Percentiles rank a stretch among this genome's conserved stretches.
phyloP scores from a whole-genome alignment of 495 filamentous ascomycete species.

The Pyronema domesticum region DNA sequence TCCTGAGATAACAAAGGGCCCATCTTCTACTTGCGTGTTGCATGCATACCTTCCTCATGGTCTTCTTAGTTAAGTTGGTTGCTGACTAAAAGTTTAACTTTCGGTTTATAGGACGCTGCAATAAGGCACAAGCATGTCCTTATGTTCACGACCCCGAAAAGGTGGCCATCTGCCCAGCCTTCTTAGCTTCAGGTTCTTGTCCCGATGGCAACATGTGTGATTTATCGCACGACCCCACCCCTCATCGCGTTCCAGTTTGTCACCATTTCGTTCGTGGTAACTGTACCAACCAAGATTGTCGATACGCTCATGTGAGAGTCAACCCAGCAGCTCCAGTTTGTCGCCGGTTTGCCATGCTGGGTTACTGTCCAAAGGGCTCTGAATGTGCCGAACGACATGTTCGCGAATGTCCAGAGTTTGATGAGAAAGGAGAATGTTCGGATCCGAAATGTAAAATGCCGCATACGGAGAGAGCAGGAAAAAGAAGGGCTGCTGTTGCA shows the following conservation, averaged over 20 bases:
- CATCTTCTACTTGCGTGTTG: background rate
- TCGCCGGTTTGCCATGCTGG: conserved; percentile 63
- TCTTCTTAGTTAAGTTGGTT: background rate
- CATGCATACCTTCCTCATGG: no score
- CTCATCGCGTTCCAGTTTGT: conserved; percentile 73
- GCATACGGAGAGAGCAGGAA: conserved; percentile 71
- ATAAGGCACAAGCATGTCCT: conserved; percentile 38
- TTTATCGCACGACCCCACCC: conserved; percentile 76
- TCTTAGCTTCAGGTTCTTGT: conserved; percentile 64
- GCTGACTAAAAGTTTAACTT: conserved; percentile 16
- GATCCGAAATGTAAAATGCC: conserved; percentile 66
- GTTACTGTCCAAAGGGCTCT: conserved; percentile 76
- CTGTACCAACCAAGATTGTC: conserved; percentile 76
- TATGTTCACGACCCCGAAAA: conserved; percentile 74
- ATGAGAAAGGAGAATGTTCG: conserved; percentile 72
- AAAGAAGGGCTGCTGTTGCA: conserved; percentile 40
- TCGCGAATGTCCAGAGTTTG: conserved; percentile 84
- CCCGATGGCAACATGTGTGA: conserved; percentile 67
- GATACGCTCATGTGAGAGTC: conserved; percentile 73
- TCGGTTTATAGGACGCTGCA: conserved; percentile 22
- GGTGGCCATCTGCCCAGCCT: conserved; percentile 82
- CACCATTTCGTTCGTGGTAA: conserved; percentile 79
- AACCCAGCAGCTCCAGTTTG: conserved; percentile 71
- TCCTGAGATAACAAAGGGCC: background rate
- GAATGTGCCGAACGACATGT: conserved; percentile 69